Base-by-base conservation (phyloP, 2,329 filamentous ascomycete genomes). In the Colletotrichum phormii region DNA sequence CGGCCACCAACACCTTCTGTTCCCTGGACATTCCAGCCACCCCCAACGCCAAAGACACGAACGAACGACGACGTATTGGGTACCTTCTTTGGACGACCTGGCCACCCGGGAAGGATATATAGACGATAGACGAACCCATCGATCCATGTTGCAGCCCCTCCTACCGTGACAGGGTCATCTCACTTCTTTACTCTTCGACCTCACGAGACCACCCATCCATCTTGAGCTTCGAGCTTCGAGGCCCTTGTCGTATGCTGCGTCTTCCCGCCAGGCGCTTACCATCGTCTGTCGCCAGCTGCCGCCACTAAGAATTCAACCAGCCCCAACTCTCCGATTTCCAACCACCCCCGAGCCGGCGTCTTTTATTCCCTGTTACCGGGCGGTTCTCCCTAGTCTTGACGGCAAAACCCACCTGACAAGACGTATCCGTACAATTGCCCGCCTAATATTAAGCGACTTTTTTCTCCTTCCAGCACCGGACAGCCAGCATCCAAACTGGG, bases 251-350 rank as follows among this genome's bases (percentile, higher is more conserved):
- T n/a, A 61, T 57, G 46, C 37, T 13, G 22, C 6, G 31, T 24
- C 24, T 26, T 42, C 22, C 55, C 24, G 24, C 53, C 33, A 26
- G 53, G 70, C 65, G 70, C 70, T 49, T 70, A 70, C 8, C 42
- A 49, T 51, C 60, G 66, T 63, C 70, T 72, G 70, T 59, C 60
- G 61, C 71, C 71, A 73, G 71, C 71, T 73, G 71, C 61, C 49
- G n/a, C 71, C 71, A 73, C 71, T 57, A 37, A 64, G 53, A 73
- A 55, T 24, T 37, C 18, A 33, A n/a, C 54, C 65, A 64, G 49
- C 33, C 51, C 51, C 51, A 57, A 57, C 62, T 31, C 42, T n/a
- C 37, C 42, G 15, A 62, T n/a, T 49, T 64, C n/a, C 61, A 64
- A 22, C 61, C 46, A 64, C 51, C 35, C 61, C 61, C 8, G 31